Base-by-base conservation (phyloP, 139 green algal genomes). In the Closterium sp. region DNA sequence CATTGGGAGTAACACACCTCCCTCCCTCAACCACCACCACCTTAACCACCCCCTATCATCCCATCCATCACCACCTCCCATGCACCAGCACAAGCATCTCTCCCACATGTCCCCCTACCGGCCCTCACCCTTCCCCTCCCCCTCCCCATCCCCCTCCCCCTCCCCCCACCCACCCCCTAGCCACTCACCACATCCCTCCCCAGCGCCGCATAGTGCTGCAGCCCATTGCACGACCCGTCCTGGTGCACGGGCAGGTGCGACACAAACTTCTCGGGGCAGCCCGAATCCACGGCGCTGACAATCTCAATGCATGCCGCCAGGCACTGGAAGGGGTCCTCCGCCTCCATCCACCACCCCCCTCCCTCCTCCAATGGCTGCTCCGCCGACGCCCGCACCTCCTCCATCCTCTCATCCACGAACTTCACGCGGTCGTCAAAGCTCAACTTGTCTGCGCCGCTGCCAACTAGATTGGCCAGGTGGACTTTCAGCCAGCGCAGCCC, bases 191-290 rank as follows among this genome's bases (percentile, higher is more conserved):
- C 28, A 90, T 99, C 98, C 0, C 97, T 94, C 0, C 96, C 97
- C 55, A 99, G 95, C 19, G 98, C 98, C 0, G 98, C 97, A 90
- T 99, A 99, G 95, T 99, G 98, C 95, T 99, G 98, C 95, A 99
- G 96, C 4, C 98, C 98, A 91, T 99, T 99, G 95, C 98, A 99
- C 31, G 96, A 98, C 64, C 98, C 98, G 81, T 99, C 98, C 96
- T 94, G 94, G 87, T 98, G 96, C 32, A 99, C 96, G 0, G 97
- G 97, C 87, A 99, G 92, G 87, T 88, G 85, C 86, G 94, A 97
- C 34, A 94, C 25, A 92, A 96, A 99, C 30, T 91, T 86, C 6
- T 91, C 90, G 1, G 97, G 97, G 88, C 97, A 90, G 34, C 94
- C 95, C n/a, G 85, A 89, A 19, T 88, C 38, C n/a, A 97, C 85